phyloP scores from a whole-genome alignment of 2,329 filamentous ascomycete species.

The Alternaria dauci region DNA sequence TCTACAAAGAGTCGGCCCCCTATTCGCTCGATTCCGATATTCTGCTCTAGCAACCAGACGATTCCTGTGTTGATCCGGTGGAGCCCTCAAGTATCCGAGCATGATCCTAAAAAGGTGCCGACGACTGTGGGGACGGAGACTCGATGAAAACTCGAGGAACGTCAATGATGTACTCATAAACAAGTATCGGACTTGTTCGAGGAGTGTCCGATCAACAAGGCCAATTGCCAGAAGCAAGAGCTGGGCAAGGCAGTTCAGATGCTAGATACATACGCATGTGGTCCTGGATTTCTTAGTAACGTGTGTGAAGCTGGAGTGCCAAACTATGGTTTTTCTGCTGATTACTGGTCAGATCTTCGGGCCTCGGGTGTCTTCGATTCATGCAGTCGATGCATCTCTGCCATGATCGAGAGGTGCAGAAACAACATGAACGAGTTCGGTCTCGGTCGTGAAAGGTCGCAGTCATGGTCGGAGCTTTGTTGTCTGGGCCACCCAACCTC shows the following conservation, averaged over 20 bases:
- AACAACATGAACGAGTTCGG: conserved; percentile 4
- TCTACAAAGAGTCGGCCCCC: neutral
- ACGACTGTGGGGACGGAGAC: neutral
- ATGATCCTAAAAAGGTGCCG: neutral
- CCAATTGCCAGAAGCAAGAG: conserved; percentile 2
- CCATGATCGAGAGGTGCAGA: conserved; percentile 15
- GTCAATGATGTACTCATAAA: neutral
- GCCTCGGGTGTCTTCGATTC: conserved; percentile 12
- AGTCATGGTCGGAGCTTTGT: neutral
- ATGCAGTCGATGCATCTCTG: conserved; percentile 14
- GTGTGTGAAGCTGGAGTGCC: neutral
- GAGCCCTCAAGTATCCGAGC: neutral
- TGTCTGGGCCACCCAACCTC: neutral
- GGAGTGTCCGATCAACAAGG: conserved; percentile 15
- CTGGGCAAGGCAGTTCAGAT: conserved; percentile 2
- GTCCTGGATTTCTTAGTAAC: conserved; percentile 13
- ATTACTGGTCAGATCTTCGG: conserved; percentile 9
- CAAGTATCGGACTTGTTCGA: conserved; percentile 17
- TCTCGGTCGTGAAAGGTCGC: neutral
- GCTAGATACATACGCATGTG: conserved; percentile 21
- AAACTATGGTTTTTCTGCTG: neutral
- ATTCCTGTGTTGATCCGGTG: neutral
- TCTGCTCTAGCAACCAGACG: neutral
- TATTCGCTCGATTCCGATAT: neutral
- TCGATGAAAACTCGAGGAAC: neutral